Base-by-base conservation (phyloP, 192 early-diverging fungal genomes). In the Linnemannia exigua region DNA sequence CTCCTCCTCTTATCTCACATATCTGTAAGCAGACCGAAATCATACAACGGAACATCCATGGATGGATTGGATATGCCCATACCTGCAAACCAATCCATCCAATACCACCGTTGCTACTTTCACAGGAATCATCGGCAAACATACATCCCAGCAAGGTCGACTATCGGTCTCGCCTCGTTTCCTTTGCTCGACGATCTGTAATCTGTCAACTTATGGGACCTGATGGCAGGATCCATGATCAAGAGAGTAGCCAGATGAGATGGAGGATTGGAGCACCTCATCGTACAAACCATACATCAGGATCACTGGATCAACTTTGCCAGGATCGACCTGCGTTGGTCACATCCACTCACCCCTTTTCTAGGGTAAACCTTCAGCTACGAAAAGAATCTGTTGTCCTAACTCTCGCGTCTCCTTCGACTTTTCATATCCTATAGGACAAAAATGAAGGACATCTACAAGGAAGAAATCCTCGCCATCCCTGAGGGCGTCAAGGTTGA, bases 361-460 rank as follows among this genome's bases (percentile, higher is more conserved):
- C n/a, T n/a, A n/a, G n/a, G n/a, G n/a, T n/a, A n/a, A n/a, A n/a
- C n/a, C n/a, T n/a, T n/a, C n/a, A n/a, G n/a, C n/a, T n/a, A n/a
- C 3, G 9, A 44, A 44, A 44, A 44, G 41, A 44, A 44, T 6
- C 41, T 6, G 3, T 9, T 44, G 8, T 76, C 54, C 54, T 66
- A 28, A 76, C 75, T 67, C 0, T 31, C 33, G 14, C 17, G n/a
- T 16, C 67, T n/a, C 66, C 5, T 67, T 16, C 33, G 2, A 33
- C 35, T 25, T 54, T 6, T 33, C n/a, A 28, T 63, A 12, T 25
- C 44, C n/a, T 8, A 44, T 22, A 77, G 76, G 76, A 77, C 76
- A 63, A 88, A 77, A 80, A 98, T 98, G 97, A 97, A 96, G 95
- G 94, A 96, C 92, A 97, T 99, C 87, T 91, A 89, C 90, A 95